Conservation (phyloP, 495 filamentous ascomycete species). For the Hyaloscypha hepaticicola region DNA sequence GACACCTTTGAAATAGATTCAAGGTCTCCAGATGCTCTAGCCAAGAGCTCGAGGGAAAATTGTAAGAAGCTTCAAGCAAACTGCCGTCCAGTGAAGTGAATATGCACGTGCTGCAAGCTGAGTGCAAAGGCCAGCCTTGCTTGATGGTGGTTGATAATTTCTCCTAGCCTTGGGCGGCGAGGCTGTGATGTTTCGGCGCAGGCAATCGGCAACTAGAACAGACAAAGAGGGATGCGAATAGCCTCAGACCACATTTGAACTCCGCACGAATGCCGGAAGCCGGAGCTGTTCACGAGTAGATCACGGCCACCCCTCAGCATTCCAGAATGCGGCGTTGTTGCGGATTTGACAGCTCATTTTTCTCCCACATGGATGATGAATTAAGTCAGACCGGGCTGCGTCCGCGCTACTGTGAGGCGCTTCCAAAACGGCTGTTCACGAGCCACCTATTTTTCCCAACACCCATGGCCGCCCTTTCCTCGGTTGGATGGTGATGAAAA, state of each 20-base stretch:
- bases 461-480: not conserved
- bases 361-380: slow-evolving; percentile 13
- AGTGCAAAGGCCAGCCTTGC: slow-evolving; percentile 3
- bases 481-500: slow-evolving; percentile 17
- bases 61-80: not conserved
- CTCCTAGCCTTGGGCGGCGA: slow-evolving; percentile 19
- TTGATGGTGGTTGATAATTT: not conserved
- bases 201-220: not conserved
- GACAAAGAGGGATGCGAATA: not conserved
- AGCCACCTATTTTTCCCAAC: not conserved
- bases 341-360: slow-evolving; percentile 25
- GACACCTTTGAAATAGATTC: not conserved
- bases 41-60: not conserved
- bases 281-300: not conserved
- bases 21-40: not conserved
- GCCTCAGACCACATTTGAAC: not conserved
- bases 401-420: not conserved
- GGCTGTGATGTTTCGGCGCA: not conserved
- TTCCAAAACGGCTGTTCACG: not conserved
- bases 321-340: slow-evolving; percentile 10
- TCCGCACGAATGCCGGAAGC: not conserved
- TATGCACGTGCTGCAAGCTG: not conserved
- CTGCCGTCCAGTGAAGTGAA: not conserved
- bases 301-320: slow-evolving; percentile 10
- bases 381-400: slow-evolving; percentile 12